phyloP scores from a whole-genome alignment of 805 yeast genomes.

The Candida sonorensis region DNA sequence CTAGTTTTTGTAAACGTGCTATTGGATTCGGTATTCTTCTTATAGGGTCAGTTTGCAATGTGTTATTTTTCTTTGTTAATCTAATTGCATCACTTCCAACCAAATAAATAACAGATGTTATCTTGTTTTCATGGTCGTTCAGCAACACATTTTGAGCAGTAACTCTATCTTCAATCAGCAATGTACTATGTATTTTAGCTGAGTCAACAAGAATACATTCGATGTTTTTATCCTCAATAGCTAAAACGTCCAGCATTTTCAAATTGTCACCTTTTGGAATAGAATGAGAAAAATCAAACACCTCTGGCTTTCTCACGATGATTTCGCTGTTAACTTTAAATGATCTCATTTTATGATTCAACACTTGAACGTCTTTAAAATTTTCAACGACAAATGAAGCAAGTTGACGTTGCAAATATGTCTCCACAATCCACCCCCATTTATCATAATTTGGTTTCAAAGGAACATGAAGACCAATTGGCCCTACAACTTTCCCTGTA shows the following conservation, averaged over 20 bases:
- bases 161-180: constrained; percentile 44
- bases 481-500: constrained; percentile 64
- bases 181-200: constrained; percentile 48
- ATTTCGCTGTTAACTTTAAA: constrained; percentile 33
- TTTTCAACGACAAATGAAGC: constrained; percentile 64
- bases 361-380: constrained; percentile 46
- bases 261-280: constrained; percentile 34
- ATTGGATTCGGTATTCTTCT: constrained; percentile 11
- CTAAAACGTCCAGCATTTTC: constrained; percentile 56
- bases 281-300: constrained; percentile 44
- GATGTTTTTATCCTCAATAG: constrained; percentile 46
- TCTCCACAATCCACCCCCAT: constrained; percentile 61
- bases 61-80: constrained; percentile 20
- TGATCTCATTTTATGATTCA: constrained; percentile 30
- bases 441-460: constrained; percentile 45
- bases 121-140: constrained; percentile 21
- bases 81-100: constrained; percentile 19
- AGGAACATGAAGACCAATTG: constrained; percentile 58
- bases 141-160: constrained; percentile 42
- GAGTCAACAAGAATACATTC: constrained; percentile 60
- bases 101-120: constrained; percentile 20
- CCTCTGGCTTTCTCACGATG: constrained; percentile 47
- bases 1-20: constrained; percentile 15
- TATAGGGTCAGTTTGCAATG: constrained; percentile 27
- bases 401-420: constrained; percentile 40